Evolutionary conservation across 495 filamentous ascomycete genomes (phyloP).

Genomic region (Penicillium simplicissimum): DNA sequence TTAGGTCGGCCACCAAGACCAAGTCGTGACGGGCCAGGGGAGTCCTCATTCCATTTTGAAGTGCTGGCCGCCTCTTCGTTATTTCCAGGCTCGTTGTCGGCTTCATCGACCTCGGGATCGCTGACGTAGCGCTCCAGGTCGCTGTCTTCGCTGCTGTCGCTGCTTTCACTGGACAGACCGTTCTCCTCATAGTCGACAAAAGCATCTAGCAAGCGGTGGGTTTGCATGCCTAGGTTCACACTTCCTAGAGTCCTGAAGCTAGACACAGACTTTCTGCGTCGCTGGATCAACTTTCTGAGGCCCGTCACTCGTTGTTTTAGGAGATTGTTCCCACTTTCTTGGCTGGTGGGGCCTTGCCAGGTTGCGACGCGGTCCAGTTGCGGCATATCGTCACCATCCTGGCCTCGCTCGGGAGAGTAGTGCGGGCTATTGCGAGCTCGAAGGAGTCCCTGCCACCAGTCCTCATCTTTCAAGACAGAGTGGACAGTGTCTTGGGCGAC

Average conservation of each 20-base stretch:
- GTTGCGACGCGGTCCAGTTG: slow-evolving; percentile 33
- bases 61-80: slow-evolving; percentile 18
- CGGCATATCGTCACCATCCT: slow-evolving; percentile 18
- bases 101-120: slow-evolving; percentile 29
- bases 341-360: slow-evolving; percentile 58
- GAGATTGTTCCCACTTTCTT: slow-evolving; percentile 48
- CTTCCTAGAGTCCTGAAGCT: slow-evolving; percentile 62
- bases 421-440: slow-evolving; percentile 49
- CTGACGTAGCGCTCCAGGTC: slow-evolving; percentile 43
- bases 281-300: slow-evolving; percentile 51
- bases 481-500: slow-evolving; percentile 57
- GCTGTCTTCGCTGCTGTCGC: slow-evolving; percentile 49
- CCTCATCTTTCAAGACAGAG: slow-evolving; percentile 62
- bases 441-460: slow-evolving; percentile 83
- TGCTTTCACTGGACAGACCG: slow-evolving; percentile 49
- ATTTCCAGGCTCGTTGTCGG: slow-evolving; percentile 39
- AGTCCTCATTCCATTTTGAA: slow-evolving; percentile 9
- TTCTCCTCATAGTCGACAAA: slow-evolving; percentile 57
- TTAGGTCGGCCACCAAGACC: slow-evolving; percentile 20
- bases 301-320: slow-evolving; percentile 46
- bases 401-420: slow-evolving; percentile 19
- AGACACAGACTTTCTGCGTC: slow-evolving; percentile 63
- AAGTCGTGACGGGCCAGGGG: slow-evolving; percentile 11
- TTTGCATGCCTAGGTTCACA: slow-evolving; percentile 72
- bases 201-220: slow-evolving; percentile 67